A percentile compares a stretch with the other conserved stretches of the same genome.
These are phyloP conservation scores for Cytospora piceicola DNA, from an alignment of 2,329 filamentous ascomycete species.

Conservation along the genomic window DNA sequence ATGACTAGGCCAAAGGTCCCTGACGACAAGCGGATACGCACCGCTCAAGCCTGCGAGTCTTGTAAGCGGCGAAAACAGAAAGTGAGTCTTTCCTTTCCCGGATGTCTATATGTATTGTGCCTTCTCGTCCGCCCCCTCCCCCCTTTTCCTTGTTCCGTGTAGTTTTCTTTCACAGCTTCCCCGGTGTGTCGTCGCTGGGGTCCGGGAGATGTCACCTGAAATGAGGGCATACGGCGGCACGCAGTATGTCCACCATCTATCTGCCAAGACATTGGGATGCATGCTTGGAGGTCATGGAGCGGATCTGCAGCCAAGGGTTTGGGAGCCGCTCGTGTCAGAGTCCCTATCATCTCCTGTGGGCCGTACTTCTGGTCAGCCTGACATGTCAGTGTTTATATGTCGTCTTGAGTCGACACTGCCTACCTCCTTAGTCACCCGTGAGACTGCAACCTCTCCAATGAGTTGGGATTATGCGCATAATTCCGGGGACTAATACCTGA, in stretches of 20 bases:
- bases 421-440: neutral
- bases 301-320: neutral
- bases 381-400: neutral
- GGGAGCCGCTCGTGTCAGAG: neutral
- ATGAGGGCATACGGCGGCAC: neutral
- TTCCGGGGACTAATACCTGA: neutral
- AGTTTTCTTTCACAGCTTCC: neutral
- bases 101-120: neutral
- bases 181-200: neutral
- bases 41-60: constrained; percentile 65
- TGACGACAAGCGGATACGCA: constrained; percentile 65
- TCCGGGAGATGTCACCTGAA: neutral
- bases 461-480: neutral
- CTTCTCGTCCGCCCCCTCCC: neutral
- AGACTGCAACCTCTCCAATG: neutral
- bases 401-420: neutral
- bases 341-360: neutral
- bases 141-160: neutral
- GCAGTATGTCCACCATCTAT: neutral
- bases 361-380: neutral
- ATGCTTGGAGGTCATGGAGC: neutral
- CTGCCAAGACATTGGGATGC: neutral
- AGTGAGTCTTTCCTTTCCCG: constrained; percentile 47
- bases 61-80: constrained; percentile 72
- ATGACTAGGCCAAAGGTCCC: constrained; percentile 61